phyloP scores from a whole-genome alignment of 345 rosid species.

The Excoecaria agallocha region DNA sequence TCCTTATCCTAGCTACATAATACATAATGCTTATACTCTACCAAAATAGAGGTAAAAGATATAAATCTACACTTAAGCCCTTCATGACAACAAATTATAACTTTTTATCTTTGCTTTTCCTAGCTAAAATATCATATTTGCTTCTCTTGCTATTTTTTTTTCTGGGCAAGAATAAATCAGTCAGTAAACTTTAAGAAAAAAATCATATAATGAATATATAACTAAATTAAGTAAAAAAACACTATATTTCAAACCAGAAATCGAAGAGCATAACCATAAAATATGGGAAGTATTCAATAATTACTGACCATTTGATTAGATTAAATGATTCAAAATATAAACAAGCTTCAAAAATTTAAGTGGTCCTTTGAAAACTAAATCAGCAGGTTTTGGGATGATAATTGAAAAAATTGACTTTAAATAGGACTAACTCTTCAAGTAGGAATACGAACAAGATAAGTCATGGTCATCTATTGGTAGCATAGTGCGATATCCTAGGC shows the following conservation, averaged over 20 bases:
- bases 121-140: constrained; percentile 68
- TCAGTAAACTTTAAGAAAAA: constrained; percentile 6
- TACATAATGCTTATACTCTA: neutral
- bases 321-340: neutral
- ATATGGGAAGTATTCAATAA: neutral
- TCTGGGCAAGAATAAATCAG: constrained; percentile 41
- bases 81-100: constrained; percentile 32
- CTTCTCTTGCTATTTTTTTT: constrained; percentile 75
- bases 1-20: neutral
- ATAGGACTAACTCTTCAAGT: constrained; percentile 11
- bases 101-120: constrained; percentile 80
- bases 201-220: neutral
- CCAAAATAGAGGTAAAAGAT: neutral
- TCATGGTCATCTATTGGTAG: constrained; percentile 64
- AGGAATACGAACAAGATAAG: constrained; percentile 12
- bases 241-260: neutral
- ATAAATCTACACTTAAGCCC: neutral
- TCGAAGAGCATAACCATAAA: constrained; percentile 11
- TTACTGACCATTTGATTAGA: neutral
- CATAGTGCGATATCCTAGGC: constrained; percentile 79
- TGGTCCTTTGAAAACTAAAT: neutral
- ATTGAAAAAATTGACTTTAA: neutral
- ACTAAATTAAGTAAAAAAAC: neutral
- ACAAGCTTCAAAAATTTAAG: neutral
- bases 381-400: neutral